Conservation (phyloP, 2,329 filamentous ascomycete species). For the Rhynchosporium graminicola region DNA sequence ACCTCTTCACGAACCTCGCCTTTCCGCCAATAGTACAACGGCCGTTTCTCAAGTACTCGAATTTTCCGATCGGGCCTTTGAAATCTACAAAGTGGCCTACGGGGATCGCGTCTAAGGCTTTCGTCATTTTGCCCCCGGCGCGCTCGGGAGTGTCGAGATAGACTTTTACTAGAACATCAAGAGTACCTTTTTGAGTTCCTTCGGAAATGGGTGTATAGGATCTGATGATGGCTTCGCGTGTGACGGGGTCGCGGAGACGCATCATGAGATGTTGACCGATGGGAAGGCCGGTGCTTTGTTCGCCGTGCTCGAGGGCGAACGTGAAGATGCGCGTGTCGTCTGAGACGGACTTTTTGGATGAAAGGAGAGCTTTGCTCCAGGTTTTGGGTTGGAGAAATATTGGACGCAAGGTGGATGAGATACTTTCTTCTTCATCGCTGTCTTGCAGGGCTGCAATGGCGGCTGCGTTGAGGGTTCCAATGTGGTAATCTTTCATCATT, state of each 20-base stretch:
- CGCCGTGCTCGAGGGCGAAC: conserved; percentile 72
- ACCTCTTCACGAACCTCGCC: conserved; percentile 59
- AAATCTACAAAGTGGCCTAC: conserved; percentile 76
- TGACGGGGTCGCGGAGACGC: conserved; percentile 71
- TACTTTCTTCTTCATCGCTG: conserved; percentile 40
- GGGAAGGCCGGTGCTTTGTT: conserved; percentile 74
- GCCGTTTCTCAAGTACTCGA: conserved; percentile 74
- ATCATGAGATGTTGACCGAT: conserved; percentile 88
- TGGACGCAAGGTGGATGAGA: conserved; percentile 51
- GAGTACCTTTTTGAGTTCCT: conserved; percentile 56
- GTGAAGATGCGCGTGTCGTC: conserved; percentile 80
- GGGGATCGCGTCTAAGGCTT: conserved; percentile 71
- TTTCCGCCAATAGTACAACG: conserved; percentile 60
- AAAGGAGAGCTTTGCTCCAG: conserved; percentile 74
- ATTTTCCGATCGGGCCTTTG: conserved; percentile 86
- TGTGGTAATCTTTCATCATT: conserved; percentile 86
- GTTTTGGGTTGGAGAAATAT: conserved; percentile 70
- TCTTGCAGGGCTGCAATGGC: conserved; percentile 56
- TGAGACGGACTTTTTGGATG: conserved; percentile 69
- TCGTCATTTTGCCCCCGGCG: conserved; percentile 78
- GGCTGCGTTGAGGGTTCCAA: conserved; percentile 70
- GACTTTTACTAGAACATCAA: conserved; percentile 81
- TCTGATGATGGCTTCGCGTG: conserved; percentile 73
- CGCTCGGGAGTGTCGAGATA: conserved; percentile 63
- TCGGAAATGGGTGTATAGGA: conserved; percentile 85